Evolutionary conservation across 768 basidiomycete species (phyloP), one percentile per base, ranked within the genome.

Genomic region (Mycena olivaceomarginata): DNA sequence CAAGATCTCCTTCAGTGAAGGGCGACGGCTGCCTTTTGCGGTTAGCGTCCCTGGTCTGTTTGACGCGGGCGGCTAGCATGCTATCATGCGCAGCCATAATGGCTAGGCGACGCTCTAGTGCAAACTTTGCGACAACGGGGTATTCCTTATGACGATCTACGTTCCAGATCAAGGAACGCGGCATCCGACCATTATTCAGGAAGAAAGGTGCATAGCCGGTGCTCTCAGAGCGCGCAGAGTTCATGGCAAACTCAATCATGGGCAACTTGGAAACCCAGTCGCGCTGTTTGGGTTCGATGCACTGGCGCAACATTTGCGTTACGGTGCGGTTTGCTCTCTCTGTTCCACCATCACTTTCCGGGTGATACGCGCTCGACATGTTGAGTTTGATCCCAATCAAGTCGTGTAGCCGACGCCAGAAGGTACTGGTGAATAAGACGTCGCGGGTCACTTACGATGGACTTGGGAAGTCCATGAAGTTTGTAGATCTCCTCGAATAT

Each of bases 361-460:
- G 56, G 15, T 57, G 56, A 16, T 60, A 60, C 12, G 60, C 60
- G 31, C 60, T 63, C 6, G 60, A 63, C 60, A 63, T 63, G 16
- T 41, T 63, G 16, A 63, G 39, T 20, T 63, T 63, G 20, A 41
- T 41, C 13, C 60, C 60, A 20, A 63, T 63, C 13, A 63, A 63
- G 7, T 63, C 60, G 20, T 63, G 37, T 5, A 63, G 22, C 39
- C 60, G 60, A n/a, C 60, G 60, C 60, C 60, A 63, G 12, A 63
- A 63, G 4, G 60, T 63, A 41, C 60, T 63, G 4, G 60, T 63
- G 39, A 63, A 63, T 3, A 63, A 13, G 15, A 63, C 60, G 20
- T 63, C 60, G 6, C 60, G n/a, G 5, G 20, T 63, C 60, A 20
- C 60, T 63, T 6, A 63, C 60, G 5, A 63, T 63, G 9, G 60